phyloP scores from a whole-genome alignment of 164 flowering plant species.

The Chimonanthus praecox region DNA sequence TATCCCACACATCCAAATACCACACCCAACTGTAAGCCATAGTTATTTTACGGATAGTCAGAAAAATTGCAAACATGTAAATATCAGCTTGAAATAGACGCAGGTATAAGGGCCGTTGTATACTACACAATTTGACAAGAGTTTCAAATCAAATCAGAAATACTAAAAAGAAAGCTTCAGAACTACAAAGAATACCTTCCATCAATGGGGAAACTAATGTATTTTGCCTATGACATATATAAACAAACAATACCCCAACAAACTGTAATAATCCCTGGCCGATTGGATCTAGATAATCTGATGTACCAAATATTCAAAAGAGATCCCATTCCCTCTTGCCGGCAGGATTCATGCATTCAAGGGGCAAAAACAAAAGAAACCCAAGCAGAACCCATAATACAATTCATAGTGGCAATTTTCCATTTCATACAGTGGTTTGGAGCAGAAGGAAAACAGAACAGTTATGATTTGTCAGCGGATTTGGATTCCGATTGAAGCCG shows the following conservation, averaged over 20 bases:
- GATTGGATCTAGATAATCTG: neutral
- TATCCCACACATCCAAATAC: too few relatives aligned
- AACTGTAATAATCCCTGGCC: neutral
- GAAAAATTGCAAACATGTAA: too few relatives aligned
- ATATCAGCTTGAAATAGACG: too few relatives aligned
- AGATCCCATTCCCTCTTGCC: neutral
- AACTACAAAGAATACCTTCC: neutral
- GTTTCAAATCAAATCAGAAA: neutral
- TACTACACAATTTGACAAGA: neutral
- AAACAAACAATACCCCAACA: neutral
- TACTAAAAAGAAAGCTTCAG: neutral
- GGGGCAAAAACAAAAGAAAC: neutral
- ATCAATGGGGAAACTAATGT: neutral
- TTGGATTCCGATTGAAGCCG: conserved; percentile 31
- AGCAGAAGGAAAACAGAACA: neutral
- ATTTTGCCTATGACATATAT: neutral
- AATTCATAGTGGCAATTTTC: neutral
- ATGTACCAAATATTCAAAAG: neutral
- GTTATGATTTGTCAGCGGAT: conserved; percentile 14
- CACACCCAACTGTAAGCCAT: too few relatives aligned
- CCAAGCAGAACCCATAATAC: neutral
- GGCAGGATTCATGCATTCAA: neutral
- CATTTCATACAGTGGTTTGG: neutral
- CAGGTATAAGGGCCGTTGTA: neutral
- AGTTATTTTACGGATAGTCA: too few relatives aligned